phyloP scores from a whole-genome alignment of 352 stramenopile species.

The Salisapilia sapeloensis region DNA sequence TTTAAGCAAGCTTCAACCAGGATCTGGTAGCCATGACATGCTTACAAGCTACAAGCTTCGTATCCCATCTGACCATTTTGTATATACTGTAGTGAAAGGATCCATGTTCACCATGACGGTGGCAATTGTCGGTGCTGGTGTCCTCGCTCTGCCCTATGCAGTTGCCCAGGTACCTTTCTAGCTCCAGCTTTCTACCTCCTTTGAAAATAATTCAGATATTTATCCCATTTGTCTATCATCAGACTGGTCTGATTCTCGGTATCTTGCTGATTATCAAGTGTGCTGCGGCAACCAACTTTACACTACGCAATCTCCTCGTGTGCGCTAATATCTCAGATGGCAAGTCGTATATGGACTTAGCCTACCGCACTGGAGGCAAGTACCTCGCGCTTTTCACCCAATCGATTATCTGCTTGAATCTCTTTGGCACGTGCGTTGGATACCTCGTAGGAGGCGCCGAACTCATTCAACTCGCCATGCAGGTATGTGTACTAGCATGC shows the following conservation, averaged over 20 bases:
- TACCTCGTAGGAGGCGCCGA: slow-evolving; percentile 73
- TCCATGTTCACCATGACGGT: slow-evolving; percentile 86
- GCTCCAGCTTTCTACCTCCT: background rate
- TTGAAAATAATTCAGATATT: too few species aligned
- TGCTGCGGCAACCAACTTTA: slow-evolving; percentile 66
- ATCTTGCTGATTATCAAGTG: slow-evolving; percentile 48
- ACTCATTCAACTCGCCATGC: slow-evolving; percentile 48
- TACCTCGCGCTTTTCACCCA: slow-evolving; percentile 59
- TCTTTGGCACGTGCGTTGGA: slow-evolving; percentile 75
- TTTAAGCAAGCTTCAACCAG: slow-evolving; percentile 68
- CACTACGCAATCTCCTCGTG: slow-evolving; percentile 54
- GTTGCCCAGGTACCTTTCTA: slow-evolving; percentile 27
- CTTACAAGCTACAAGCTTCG: background rate
- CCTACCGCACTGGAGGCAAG: slow-evolving; percentile 33
- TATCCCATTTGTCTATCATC: background rate
- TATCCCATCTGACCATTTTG: background rate
- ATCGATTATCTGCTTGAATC: slow-evolving; percentile 64
- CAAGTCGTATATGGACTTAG: slow-evolving; percentile 76
- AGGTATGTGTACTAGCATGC: slow-evolving; percentile 6
- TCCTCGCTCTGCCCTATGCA: slow-evolving; percentile 66
- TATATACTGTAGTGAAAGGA: slow-evolving; percentile 45
- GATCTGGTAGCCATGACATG: slow-evolving; percentile 25
- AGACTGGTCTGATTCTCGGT: slow-evolving; percentile 47
- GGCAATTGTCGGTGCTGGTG: slow-evolving; percentile 66
- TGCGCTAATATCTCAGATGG: slow-evolving; percentile 56